Evolutionary conservation across 176 grass and related monocot genomes (phyloP).

Genomic region (Phoenix roebelenii): DNA sequence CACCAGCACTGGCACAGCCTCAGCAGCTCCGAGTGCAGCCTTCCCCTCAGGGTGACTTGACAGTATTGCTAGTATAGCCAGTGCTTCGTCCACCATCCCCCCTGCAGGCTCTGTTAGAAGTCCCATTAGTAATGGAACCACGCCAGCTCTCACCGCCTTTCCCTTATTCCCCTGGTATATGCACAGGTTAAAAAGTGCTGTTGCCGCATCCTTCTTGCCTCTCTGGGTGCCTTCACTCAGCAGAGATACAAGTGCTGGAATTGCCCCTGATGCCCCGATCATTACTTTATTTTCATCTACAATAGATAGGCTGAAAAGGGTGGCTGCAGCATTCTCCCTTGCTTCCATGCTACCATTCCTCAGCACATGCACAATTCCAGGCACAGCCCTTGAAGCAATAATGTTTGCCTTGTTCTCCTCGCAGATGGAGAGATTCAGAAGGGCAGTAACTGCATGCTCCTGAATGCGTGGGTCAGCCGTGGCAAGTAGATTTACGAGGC

Average conservation of each 20-base stretch:
- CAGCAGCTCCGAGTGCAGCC: constrained; percentile 48
- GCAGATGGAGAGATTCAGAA: constrained; percentile 84
- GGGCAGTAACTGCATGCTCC: constrained; percentile 84
- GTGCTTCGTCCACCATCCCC: constrained; percentile 59
- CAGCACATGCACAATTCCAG: constrained; percentile 67
- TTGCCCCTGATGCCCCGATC: constrained; percentile 68
- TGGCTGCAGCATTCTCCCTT: constrained; percentile 86
- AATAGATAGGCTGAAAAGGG: constrained; percentile 88
- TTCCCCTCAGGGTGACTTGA: constrained; percentile 81
- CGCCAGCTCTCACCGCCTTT: constrained; percentile 61
- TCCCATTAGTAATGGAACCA: constrained; percentile 78
- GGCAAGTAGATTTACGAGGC: constrained; percentile 46
- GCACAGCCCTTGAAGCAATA: constrained; percentile 58
- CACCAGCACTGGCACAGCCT: constrained; percentile 70
- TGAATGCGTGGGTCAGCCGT: constrained; percentile 55
- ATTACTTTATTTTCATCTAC: constrained; percentile 78
- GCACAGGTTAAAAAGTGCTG: constrained; percentile 89
- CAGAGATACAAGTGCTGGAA: constrained; percentile 70
- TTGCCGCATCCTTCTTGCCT: constrained; percentile 90
- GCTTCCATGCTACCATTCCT: constrained; percentile 91
- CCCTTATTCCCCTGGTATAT: constrained; percentile 95
- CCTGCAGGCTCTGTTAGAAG: constrained; percentile 52
- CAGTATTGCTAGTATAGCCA: constrained; percentile 84
- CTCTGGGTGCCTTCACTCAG: constrained; percentile 72
- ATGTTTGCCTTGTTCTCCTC: constrained; percentile 83